These are phyloP conservation scores for Kalmusia sp. DNA, from an alignment of 2,329 filamentous ascomycete genomes.

Conservation along the genomic window DNA sequence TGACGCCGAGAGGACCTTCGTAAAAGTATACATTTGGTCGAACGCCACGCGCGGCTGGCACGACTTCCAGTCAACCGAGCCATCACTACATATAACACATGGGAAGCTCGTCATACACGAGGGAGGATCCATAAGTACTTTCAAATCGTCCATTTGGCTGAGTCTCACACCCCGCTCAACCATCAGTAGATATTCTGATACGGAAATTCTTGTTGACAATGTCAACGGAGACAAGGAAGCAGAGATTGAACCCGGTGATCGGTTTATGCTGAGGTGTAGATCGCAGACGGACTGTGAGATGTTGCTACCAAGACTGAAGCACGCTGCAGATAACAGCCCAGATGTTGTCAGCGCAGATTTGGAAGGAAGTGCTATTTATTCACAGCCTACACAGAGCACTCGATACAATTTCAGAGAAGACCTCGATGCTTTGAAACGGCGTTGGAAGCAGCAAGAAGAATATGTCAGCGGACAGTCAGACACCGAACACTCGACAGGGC, in stretches of 20 bases:
- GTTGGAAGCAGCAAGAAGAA: not conserved
- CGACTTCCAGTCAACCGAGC: constrained; percentile 19
- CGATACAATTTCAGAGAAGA: not conserved
- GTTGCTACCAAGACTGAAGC: not conserved
- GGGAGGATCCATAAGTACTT: constrained; percentile 4
- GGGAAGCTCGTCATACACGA: constrained; percentile 23
- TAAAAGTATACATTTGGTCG: constrained; percentile 25
- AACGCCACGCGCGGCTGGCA: constrained; percentile 16
- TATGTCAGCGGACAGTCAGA: not conserved
- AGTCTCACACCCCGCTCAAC: not conserved
- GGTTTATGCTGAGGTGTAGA: not conserved
- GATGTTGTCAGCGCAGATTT: not conserved
- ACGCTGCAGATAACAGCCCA: not conserved
- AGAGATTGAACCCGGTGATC: not conserved
- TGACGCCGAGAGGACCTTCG: constrained; percentile 22
- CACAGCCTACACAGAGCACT: not conserved
- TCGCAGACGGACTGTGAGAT: constrained; percentile 5
- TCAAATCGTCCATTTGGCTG: not conserved
- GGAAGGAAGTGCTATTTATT: no score
- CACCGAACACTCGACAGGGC: not conserved
- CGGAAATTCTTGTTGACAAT: not conserved
- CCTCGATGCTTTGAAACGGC: not conserved
- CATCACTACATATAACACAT: constrained; percentile 20
- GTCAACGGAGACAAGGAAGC: not conserved
- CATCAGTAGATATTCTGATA: not conserved